These are phyloP conservation scores for Neolentinus lepideus DNA, from an alignment of 1,284 basidiomycete genomes.

Conservation along the genomic window DNA sequence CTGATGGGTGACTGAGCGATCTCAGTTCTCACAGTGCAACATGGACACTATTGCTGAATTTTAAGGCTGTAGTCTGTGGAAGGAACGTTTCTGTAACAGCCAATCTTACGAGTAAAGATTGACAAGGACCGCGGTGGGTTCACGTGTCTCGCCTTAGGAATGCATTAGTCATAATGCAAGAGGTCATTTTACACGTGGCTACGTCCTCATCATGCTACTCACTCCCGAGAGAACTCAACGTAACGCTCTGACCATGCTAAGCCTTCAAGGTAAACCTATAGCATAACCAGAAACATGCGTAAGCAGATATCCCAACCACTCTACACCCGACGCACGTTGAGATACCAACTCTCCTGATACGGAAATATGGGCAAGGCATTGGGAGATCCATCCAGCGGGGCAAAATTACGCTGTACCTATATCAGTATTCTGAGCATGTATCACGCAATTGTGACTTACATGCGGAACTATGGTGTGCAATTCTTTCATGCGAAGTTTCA, in stretches of 20 bases:
- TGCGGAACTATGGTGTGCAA: constrained; percentile 10
- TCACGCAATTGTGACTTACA: constrained; percentile 3
- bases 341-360: constrained; percentile 6
- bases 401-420: constrained; percentile 3
- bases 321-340: constrained; percentile 1
- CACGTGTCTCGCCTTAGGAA: too few relatives aligned
- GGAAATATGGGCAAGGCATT: constrained; percentile 3
- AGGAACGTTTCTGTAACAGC: too few relatives aligned
- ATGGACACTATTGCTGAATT: too few relatives aligned
- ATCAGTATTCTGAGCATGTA: background rate
- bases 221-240: background rate
- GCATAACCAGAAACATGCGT: background rate
- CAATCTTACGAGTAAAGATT: too few relatives aligned
- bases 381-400: background rate
- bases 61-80: too few relatives aligned
- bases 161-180: too few relatives aligned
- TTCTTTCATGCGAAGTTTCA: constrained; percentile 12
- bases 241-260: constrained; percentile 1
- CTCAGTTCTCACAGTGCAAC: too few relatives aligned
- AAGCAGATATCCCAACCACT: background rate
- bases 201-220: too few relatives aligned
- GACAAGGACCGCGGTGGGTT: too few relatives aligned
- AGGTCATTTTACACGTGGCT: too few relatives aligned
- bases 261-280: background rate
- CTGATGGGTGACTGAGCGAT: too few relatives aligned